These are phyloP conservation scores for Sphagnum fallax DNA, from an alignment of 228 moss, liverwort and hornwort species.

Conservation along the genomic window DNA sequence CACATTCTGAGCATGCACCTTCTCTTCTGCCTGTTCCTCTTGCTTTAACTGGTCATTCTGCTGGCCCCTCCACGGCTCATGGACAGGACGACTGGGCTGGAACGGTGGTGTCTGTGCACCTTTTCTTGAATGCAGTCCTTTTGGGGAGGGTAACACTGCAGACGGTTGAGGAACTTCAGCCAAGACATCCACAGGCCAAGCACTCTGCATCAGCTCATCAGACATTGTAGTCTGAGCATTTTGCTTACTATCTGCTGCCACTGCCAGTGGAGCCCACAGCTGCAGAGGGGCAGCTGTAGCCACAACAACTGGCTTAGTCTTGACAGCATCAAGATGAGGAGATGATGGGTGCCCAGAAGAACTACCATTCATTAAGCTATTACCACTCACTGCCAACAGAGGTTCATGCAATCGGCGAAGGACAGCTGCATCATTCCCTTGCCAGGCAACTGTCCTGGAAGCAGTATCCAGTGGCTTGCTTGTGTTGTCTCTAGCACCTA, in stretches of 20 bases:
- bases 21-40: conserved; percentile 61
- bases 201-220: conserved; percentile 28
- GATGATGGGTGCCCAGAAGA: conserved; percentile 17
- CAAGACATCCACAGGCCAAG: conserved; percentile 17
- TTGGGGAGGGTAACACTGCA: conserved; percentile 10
- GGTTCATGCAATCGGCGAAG: conserved; percentile 59
- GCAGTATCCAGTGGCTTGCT: conserved; percentile 19
- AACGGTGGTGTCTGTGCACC: conserved; percentile 26
- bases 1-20: conserved; percentile 42
- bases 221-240: conserved; percentile 10
- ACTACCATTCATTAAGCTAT: conserved; percentile 14
- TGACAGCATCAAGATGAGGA: conserved; percentile 10
- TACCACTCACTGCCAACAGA: conserved; percentile 39
- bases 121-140: conserved; percentile 23
- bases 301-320: conserved; percentile 7
- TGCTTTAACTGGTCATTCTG: conserved; percentile 29
- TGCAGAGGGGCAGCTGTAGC: conserved; percentile 3
- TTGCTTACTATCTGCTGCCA: conserved; percentile 18
- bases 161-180: conserved; percentile 16
- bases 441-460: conserved; percentile 54
- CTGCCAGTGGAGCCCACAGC: conserved; percentile 5
- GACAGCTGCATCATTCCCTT: conserved; percentile 53
- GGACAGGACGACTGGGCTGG: conserved; percentile 29
- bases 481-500: conserved; percentile 14
- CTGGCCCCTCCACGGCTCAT: conserved; percentile 40